phyloP scores from a whole-genome alignment of 2,329 filamentous ascomycete species.

The Colletotrichum sp. region DNA sequence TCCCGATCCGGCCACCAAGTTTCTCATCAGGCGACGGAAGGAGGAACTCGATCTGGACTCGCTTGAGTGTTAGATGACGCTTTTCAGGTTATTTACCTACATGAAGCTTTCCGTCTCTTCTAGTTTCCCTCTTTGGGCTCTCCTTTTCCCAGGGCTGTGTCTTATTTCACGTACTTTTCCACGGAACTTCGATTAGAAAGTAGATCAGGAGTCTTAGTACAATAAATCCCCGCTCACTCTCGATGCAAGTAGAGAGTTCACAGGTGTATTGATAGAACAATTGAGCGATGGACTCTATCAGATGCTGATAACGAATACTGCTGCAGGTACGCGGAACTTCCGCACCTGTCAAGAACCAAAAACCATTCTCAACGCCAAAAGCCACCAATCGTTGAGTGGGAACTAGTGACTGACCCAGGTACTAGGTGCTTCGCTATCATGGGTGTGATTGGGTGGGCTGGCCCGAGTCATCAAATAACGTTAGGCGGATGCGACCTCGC shows the following conservation, averaged over 20 bases:
- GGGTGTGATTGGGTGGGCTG: not conserved
- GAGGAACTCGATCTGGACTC: conserved; percentile 3
- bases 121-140: not conserved
- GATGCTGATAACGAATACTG: not conserved
- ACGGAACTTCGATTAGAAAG: not conserved
- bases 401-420: not conserved
- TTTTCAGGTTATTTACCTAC: not conserved
- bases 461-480: not conserved
- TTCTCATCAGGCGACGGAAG: not conserved
- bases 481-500: not conserved
- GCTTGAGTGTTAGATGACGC: not conserved
- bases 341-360: not conserved
- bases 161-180: not conserved
- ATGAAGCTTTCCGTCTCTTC: not conserved
- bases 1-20: not conserved
- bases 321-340: not conserved
- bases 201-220: not conserved
- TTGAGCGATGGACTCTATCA: not conserved
- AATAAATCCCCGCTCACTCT: not conserved
- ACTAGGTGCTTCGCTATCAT: not conserved
- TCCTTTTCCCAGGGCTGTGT: not conserved
- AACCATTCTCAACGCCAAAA: not conserved
- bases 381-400: not conserved
- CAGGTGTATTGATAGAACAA: not conserved
- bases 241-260: not conserved